phyloP scores from a whole-genome alignment of 225 moss, liverwort and hornwort species.

The Asterella californica region DNA sequence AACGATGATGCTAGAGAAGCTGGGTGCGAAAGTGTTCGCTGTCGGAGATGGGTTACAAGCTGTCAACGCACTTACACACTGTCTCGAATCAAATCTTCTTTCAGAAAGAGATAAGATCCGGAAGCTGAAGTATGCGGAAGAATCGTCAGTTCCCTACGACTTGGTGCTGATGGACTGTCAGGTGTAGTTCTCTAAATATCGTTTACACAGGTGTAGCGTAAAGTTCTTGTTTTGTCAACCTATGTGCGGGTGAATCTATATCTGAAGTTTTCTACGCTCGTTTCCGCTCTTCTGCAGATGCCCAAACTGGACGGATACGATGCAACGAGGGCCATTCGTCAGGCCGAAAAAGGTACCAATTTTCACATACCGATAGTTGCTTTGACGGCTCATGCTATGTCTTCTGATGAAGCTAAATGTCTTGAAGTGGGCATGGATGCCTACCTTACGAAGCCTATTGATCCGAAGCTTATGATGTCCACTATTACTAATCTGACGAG shows the following conservation, averaged over 20 bases:
- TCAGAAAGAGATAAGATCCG: constrained; percentile 7
- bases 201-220: background rate
- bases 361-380: constrained; percentile 83
- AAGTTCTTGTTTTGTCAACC: background rate
- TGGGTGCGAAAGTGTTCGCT: constrained; percentile 67
- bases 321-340: constrained; percentile 71
- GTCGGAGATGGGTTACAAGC: constrained; percentile 73
- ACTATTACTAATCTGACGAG: constrained; percentile 46
- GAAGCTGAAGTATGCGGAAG: constrained; percentile 16
- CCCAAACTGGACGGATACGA: constrained; percentile 89
- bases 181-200: constrained; percentile 30
- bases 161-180: constrained; percentile 90
- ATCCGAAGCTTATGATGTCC: constrained; percentile 75
- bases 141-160: constrained; percentile 42
- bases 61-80: constrained; percentile 56
- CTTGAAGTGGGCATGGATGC: constrained; percentile 92
- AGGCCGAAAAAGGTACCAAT: constrained; percentile 58
- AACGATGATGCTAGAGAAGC: constrained; percentile 72
- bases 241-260: background rate
- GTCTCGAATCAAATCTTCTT: constrained; percentile 25
- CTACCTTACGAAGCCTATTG: constrained; percentile 85
- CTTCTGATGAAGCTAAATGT: constrained; percentile 82
- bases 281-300: constrained; percentile 48
- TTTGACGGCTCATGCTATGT: constrained; percentile 87
- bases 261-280: background rate